A percentile compares a stretch with the other conserved stretches of the same genome.
These are phyloP conservation scores for Rhinocladiella mackenziei DNA, from an alignment of 2,329 filamentous ascomycete species.

Conservation along the genomic window DNA sequence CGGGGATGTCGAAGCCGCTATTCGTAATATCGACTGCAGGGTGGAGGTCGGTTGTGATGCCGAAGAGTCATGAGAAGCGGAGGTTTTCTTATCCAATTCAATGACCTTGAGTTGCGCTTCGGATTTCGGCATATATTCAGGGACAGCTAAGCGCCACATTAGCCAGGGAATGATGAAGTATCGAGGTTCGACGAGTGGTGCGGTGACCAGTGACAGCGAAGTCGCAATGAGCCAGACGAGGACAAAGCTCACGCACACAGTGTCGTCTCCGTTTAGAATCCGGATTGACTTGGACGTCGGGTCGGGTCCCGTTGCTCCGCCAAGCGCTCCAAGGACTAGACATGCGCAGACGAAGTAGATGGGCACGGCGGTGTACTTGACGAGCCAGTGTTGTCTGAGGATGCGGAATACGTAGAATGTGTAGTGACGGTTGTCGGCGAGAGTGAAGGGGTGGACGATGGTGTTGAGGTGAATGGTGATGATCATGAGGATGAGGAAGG, in stretches of 20 bases:
- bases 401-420: conserved; percentile 94
- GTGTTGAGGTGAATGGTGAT: conserved; percentile 73
- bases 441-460: conserved; percentile 88
- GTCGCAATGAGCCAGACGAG: conserved; percentile 66
- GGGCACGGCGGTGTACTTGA: conserved; percentile 65
- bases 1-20: conserved; percentile 33
- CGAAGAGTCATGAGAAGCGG: conserved; percentile 25
- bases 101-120: conserved; percentile 1
- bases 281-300: conserved; percentile 20
- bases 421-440: conserved; percentile 95
- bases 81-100: conserved; percentile 3
- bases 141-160: conserved; percentile 80
- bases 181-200: conserved; percentile 87
- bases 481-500: conserved; percentile 43
- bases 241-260: conserved; percentile 49
- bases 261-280: conserved; percentile 24
- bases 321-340: conserved; percentile 62
- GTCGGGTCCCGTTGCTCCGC: conserved; percentile 26
- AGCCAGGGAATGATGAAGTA: conserved; percentile 97
- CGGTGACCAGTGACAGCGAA: conserved; percentile 73
- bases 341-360: conserved; percentile 69
- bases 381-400: conserved; percentile 60
- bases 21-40: conserved; percentile 29
- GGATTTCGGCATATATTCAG: conserved; percentile 15
- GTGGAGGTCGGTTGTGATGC: conserved; percentile 25